A percentile compares a stretch with the other conserved stretches of the same genome.
Evolutionary conservation across 1,284 basidiomycete species (phyloP).

Genomic region (Ustilago nuda): DNA sequence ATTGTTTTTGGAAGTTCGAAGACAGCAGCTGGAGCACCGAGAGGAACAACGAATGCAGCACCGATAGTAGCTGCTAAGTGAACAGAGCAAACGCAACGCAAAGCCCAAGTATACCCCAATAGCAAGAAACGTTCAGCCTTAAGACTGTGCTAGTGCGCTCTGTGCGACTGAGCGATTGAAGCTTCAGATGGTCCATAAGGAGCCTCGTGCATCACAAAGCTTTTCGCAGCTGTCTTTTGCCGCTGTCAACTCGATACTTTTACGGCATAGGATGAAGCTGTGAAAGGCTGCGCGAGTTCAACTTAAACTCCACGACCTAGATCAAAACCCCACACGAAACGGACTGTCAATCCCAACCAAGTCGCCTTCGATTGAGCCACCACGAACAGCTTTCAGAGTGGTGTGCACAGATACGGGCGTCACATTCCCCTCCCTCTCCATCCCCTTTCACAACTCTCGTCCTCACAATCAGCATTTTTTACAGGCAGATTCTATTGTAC

Average conservation of each 20-base stretch:
- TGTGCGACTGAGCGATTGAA: background rate
- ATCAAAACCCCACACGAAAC: constrained; percentile 5
- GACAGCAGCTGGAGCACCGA: background rate
- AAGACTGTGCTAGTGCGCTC: background rate
- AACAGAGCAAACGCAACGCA: background rate
- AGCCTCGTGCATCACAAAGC: background rate
- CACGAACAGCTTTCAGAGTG: constrained; percentile 45
- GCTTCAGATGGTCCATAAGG: constrained; percentile 2
- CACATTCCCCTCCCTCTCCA: constrained; percentile 17
- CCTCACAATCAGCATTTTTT: background rate
- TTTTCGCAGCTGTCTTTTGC: background rate
- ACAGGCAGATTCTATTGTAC: background rate
- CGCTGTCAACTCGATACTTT: constrained; percentile 8
- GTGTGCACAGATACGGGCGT: constrained; percentile 57
- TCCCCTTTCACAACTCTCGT: background rate
- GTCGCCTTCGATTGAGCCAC: constrained; percentile 54
- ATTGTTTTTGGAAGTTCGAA: constrained; percentile 30
- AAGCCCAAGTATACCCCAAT: constrained; percentile 10
- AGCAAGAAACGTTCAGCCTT: background rate
- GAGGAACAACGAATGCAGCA: background rate
- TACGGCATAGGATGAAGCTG: constrained; percentile 6
- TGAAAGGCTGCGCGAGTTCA: constrained; percentile 3
- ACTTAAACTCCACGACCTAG: constrained; percentile 18
- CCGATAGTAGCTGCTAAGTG: constrained; percentile 11
- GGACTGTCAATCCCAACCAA: constrained; percentile 6